phyloP scores from a whole-genome alignment of 208 protist species.

The Spongospora subterranea region DNA sequence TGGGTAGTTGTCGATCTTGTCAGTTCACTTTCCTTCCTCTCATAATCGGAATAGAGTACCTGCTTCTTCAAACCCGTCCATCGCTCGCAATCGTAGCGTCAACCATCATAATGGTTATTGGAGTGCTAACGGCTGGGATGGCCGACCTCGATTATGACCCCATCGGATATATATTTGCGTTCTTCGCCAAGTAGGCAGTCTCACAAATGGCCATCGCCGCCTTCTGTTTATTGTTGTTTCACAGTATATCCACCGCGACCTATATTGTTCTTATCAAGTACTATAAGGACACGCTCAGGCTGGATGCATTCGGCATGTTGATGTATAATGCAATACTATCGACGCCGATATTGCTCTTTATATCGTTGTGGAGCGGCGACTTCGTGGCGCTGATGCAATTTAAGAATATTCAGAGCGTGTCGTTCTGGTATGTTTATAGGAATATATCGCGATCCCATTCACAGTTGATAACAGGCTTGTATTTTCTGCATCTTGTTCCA shows the following conservation, averaged over 20 bases:
- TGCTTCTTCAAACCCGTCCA: not conserved
- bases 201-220: not conserved
- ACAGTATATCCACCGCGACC: not conserved
- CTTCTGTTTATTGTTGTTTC: not conserved
- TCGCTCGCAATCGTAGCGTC: not conserved
- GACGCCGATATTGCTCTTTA: conserved; percentile 15
- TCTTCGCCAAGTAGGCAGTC: not conserved
- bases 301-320: conserved; percentile 53
- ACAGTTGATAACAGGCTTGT: not conserved
- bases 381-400: not conserved
- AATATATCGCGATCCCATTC: not conserved
- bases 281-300: conserved; percentile 27
- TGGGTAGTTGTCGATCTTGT: not conserved
- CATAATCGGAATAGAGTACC: not conserved
- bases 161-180: conserved; percentile 22
- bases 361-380: not conserved
- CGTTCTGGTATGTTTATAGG: conserved; percentile 25
- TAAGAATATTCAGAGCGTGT: not conserved
- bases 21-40: not conserved
- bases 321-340: conserved; percentile 30
- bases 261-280: conserved; percentile 53
- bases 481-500: not conserved
- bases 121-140: not conserved
- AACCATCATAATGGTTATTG: conserved; percentile 41
- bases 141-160: conserved; percentile 46